phyloP scores from a whole-genome alignment of 2,329 filamentous ascomycete genomes.

The Sphaerulina vaccinii region DNA sequence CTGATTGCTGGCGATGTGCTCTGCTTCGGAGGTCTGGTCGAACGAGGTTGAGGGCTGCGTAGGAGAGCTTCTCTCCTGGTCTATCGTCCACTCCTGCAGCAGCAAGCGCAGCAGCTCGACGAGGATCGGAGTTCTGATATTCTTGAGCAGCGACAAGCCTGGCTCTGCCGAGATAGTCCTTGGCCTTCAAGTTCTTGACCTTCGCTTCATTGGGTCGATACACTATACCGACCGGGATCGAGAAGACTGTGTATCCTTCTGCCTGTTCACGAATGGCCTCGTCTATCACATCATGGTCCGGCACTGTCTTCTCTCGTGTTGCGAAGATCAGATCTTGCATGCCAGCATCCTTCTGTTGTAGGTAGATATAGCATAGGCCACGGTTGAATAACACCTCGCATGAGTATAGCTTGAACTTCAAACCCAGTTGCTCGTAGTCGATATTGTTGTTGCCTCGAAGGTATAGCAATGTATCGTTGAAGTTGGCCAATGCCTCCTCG shows the following conservation, averaged over 20 bases:
- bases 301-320: slow-evolving; percentile 91
- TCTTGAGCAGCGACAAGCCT: slow-evolving; percentile 71
- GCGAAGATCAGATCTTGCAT: slow-evolving; percentile 89
- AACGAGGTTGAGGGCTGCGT: slow-evolving; percentile 87
- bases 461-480: slow-evolving; percentile 96
- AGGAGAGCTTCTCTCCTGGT: slow-evolving; percentile 80
- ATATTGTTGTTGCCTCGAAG: slow-evolving; percentile 95
- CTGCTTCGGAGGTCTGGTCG: slow-evolving; percentile 78
- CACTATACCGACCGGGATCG: slow-evolving; percentile 90
- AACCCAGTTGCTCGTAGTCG: slow-evolving; percentile 92
- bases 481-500: slow-evolving; percentile 94
- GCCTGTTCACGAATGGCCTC: slow-evolving; percentile 92
- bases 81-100: slow-evolving; percentile 71
- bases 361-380: slow-evolving; percentile 94
- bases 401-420: slow-evolving; percentile 94
- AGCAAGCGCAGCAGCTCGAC: slow-evolving; percentile 36
- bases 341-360: slow-evolving; percentile 85
- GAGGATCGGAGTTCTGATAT: slow-evolving; percentile 28
- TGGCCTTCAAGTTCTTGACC: slow-evolving; percentile 95
- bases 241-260: slow-evolving; percentile 98
- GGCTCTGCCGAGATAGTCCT: slow-evolving; percentile 97
- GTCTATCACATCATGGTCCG: slow-evolving; percentile 96
- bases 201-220: slow-evolving; percentile 97
- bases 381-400: slow-evolving; percentile 98
- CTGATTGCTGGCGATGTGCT: slow-evolving; percentile 70